Evolutionary conservation across 106 monocot genomes (phyloP).

Genomic region (Alisma plantagoaquatica): DNA sequence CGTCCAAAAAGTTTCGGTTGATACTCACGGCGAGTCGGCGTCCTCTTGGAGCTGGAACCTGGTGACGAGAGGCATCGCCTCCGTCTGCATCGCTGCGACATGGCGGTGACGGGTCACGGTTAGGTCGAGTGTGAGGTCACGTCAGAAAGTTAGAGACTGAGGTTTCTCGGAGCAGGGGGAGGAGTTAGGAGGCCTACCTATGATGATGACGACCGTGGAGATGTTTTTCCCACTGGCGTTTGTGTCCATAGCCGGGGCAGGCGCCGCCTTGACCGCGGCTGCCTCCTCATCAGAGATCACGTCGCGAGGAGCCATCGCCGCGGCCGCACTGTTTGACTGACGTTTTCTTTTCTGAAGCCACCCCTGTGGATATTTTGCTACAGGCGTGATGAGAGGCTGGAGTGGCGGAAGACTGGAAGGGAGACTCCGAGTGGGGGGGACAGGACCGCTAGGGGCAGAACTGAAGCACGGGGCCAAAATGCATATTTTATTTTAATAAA

Average conservation of each 20-base stretch:
- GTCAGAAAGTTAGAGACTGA: neutral
- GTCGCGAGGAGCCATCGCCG: no score
- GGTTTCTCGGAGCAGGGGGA: neutral
- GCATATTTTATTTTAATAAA: no score
- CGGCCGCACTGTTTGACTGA: no score
- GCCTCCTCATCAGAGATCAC: slow-evolving; percentile 11
- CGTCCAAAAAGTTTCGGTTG: neutral
- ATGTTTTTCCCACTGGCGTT: no score
- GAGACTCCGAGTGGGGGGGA: no score
- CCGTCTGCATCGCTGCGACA: slow-evolving; percentile 85
- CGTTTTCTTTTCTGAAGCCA: no score
- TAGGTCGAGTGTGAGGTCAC: neutral
- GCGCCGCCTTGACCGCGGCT: neutral
- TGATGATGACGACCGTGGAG: slow-evolving; percentile 69
- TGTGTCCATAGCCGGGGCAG: no score
- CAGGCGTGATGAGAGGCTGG: no score
- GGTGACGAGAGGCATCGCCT: slow-evolving; percentile 71
- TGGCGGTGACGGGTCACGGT: neutral
- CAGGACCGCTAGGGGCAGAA: no score
- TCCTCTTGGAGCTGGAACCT: slow-evolving; percentile 69
- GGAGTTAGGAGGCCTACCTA: slow-evolving; percentile 28
- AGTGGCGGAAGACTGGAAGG: no score
- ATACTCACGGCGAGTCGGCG: slow-evolving; percentile 46
- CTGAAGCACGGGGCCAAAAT: no score
- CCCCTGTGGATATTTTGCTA: no score